Conservation (phyloP, 2,329 filamentous ascomycete genomes). For the Exophiala aquamarina region DNA sequence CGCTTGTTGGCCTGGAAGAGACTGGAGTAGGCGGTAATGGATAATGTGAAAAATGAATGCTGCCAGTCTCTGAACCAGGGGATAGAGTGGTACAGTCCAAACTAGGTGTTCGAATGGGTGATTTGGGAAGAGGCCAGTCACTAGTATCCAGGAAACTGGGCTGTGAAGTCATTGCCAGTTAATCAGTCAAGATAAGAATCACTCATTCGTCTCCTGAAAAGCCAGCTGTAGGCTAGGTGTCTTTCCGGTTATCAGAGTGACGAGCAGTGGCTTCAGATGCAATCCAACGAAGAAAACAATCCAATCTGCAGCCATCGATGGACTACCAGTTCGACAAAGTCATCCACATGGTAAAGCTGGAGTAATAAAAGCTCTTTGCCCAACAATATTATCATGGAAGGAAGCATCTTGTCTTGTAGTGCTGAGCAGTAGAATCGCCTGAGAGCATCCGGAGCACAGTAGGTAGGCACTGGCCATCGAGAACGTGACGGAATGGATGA, state of each 20-base stretch:
- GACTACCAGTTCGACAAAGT: constrained; percentile 6
- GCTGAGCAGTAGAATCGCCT: too few relatives aligned
- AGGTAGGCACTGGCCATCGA: too few relatives aligned
- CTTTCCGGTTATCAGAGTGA: too few relatives aligned
- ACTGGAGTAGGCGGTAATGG: constrained; percentile 32
- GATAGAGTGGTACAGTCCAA: constrained; percentile 31
- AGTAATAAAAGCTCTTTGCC: constrained; percentile 8
- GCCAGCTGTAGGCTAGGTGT: too few relatives aligned
- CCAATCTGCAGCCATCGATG: constrained; percentile 12
- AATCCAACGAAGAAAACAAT: too few relatives aligned
- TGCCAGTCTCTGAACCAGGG: constrained; percentile 32
- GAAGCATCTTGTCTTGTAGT: too few relatives aligned
- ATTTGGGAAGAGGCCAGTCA: constrained; percentile 33
- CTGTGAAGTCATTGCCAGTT: constrained; percentile 25
- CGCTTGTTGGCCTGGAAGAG: constrained; percentile 28
- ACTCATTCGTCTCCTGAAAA: too few relatives aligned
- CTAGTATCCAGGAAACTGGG: constrained; percentile 30
- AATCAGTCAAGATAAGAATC: background rate
- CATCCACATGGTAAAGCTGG: constrained; percentile 3
- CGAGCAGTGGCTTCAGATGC: too few relatives aligned
- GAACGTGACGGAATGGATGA: too few relatives aligned
- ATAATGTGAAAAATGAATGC: constrained; percentile 30
- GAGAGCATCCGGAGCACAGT: too few relatives aligned
- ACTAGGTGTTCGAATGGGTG: constrained; percentile 30
- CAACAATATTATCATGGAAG: too few relatives aligned